phyloP scores from a whole-genome alignment of 164 flowering plant genomes.

The Platanus orientalis region DNA sequence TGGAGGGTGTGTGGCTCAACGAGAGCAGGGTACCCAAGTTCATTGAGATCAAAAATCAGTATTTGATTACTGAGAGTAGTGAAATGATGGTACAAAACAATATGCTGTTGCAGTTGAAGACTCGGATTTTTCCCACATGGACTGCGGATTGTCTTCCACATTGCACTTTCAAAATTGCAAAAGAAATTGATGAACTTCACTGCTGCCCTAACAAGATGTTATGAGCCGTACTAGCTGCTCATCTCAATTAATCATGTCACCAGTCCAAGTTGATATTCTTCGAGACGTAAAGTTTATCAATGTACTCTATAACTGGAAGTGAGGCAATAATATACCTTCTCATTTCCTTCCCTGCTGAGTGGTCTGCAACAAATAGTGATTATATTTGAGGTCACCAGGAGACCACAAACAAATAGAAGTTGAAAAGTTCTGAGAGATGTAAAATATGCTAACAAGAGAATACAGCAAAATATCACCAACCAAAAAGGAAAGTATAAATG shows the following conservation, averaged over 20 bases:
- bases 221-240: not conserved
- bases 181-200: not conserved
- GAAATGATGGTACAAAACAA: no score
- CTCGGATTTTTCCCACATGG: not conserved
- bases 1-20: no score
- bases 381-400: not conserved
- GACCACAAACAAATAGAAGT: no score
- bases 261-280: constrained; percentile 78
- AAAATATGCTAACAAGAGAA: no score
- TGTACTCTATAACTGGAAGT: constrained; percentile 53
- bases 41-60: no score
- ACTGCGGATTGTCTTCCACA: not conserved
- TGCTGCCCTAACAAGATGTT: not conserved
- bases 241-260: constrained; percentile 31
- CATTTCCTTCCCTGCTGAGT: constrained; percentile 76
- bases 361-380: constrained; percentile 44
- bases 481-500: no score
- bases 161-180: not conserved
- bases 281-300: constrained; percentile 60
- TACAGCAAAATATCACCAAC: no score
- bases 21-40: no score
- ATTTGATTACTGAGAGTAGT: no score
- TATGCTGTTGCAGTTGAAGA: no score
- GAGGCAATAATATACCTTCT: constrained; percentile 73
- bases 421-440: no score